Evolutionary conservation across 768 basidiomycete species (phyloP), one percentile per base, ranked within the genome.

Genomic region (Termitomyces sp.): DNA sequence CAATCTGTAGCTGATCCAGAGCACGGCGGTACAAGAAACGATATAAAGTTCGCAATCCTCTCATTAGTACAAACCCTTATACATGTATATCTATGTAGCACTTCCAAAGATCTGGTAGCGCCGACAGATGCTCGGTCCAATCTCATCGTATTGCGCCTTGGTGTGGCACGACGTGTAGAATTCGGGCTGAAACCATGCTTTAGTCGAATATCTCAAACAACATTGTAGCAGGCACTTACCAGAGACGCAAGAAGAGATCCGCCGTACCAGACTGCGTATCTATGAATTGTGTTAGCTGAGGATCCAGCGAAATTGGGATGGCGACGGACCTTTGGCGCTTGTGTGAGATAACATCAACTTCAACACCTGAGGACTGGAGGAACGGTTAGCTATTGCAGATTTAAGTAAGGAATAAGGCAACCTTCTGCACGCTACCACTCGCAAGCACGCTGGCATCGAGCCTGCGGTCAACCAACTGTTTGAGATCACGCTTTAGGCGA

Each of bases 331-430:
- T 82, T 78, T 98, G 96, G 57, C 93, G 88, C 77, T 98, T 98
- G 82, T 99, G 97, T 9, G 91, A 91, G 69, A 98, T 97, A 67
- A 99, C 96, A 60, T 99, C 95, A 61, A 98, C 95, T 53, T 98
- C 96, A 22, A 98, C 92, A 26, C 97, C 96, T 26, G 93, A 92
- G 8, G 95, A 98, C 93, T 97, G 57, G 10, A 24, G 46, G 55
- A 37, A 18, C 4, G 32, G 45, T 62, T 26, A 55, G 57, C 4
- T 45, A 40, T 20, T 8, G 22, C 22, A 46, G 2, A 48, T 12
- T n/a, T 16, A 20, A 20, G 24, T 20, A 14, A 18, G 3, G 16
- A 26, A 32, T 55, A 39, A 47, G 22, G 81, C 34, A 65, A 95
- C 94, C 80, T 87, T 89, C 65, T 86, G 82, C 26, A 77, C 74